Evolutionary conservation across 495 filamentous ascomycete genomes (phyloP).

Genomic region (Aspergillus conjunctus): DNA sequence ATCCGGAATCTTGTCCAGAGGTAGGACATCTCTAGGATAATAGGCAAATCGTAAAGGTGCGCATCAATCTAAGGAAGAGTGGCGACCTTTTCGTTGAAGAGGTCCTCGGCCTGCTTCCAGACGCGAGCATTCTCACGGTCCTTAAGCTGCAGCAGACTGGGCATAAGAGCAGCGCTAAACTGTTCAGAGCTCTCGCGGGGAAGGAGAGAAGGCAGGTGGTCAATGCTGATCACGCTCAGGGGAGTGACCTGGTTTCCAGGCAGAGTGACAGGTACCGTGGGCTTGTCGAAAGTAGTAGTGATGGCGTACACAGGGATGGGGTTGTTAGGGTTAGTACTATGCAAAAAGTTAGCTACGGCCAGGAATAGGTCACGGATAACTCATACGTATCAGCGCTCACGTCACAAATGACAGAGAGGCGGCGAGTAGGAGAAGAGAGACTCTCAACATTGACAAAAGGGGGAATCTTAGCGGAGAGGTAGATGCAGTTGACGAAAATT

Average conservation of each 20-base stretch:
- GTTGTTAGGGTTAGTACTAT: conserved; percentile 69
- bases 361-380: too few species aligned
- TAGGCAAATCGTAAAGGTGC: background rate
- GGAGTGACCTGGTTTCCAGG: conserved; percentile 55
- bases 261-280: conserved; percentile 71
- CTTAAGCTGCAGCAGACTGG: conserved; percentile 76
- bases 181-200: conserved; percentile 86
- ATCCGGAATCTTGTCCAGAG: background rate
- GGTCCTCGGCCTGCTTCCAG: conserved; percentile 79
- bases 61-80: conserved; percentile 55
- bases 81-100: conserved; percentile 83
- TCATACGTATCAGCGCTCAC: conserved; percentile 69
- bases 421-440: conserved; percentile 67
- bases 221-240: conserved; percentile 80
- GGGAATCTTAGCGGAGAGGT: conserved; percentile 69
- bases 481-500: conserved; percentile 94
- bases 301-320: conserved; percentile 83
- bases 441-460: conserved; percentile 68
- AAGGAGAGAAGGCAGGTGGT: conserved; percentile 85
- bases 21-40: background rate
- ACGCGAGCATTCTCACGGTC: conserved; percentile 70
- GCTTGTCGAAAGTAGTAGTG: conserved; percentile 78
- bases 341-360: too few species aligned
- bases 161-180: conserved; percentile 78
- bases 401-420: conserved; percentile 85